Evolutionary conservation across 2,329 filamentous ascomycete genomes (phyloP).

Genomic region (Hortaea werneckii): DNA sequence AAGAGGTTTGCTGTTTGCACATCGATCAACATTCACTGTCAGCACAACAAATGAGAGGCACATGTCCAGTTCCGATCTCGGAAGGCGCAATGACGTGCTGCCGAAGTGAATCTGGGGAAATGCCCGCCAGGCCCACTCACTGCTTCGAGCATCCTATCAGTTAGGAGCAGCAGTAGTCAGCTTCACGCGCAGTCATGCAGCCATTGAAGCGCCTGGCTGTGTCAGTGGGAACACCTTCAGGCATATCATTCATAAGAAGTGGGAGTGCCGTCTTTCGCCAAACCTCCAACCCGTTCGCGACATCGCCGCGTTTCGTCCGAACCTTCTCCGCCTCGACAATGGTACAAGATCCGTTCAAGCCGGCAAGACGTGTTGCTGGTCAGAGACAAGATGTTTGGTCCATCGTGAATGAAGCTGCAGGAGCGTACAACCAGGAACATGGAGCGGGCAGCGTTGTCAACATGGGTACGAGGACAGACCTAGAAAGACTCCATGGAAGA

Average conservation of each 20-base stretch:
- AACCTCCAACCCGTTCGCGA: too few species aligned
- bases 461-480: slow-evolving; percentile 25
- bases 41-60: too few species aligned
- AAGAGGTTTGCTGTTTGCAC: too few species aligned
- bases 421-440: slow-evolving; percentile 27
- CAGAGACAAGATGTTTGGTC: slow-evolving; percentile 53
- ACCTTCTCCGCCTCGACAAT: slow-evolving; percentile 16
- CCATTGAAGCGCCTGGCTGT: slow-evolving; percentile 1
- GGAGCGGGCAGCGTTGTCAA: slow-evolving; percentile 3
- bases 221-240: neutral
- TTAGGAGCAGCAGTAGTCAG: neutral
- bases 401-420: slow-evolving; percentile 58
- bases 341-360: slow-evolving; percentile 35
- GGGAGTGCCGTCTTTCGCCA: too few species aligned
- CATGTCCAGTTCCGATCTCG: neutral
- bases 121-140: neutral
- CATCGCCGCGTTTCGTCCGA: neutral
- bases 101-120: neutral
- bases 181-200: neutral
- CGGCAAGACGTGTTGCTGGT: slow-evolving; percentile 44
- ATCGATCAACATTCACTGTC: too few species aligned
- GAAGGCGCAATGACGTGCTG: neutral
- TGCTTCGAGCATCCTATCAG: too few species aligned
- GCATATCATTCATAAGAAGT: too few species aligned
- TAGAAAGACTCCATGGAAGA: slow-evolving; percentile 15